Conservation (phyloP, 148 eudicot genomes). For the Rhododendron ovatum region DNA sequence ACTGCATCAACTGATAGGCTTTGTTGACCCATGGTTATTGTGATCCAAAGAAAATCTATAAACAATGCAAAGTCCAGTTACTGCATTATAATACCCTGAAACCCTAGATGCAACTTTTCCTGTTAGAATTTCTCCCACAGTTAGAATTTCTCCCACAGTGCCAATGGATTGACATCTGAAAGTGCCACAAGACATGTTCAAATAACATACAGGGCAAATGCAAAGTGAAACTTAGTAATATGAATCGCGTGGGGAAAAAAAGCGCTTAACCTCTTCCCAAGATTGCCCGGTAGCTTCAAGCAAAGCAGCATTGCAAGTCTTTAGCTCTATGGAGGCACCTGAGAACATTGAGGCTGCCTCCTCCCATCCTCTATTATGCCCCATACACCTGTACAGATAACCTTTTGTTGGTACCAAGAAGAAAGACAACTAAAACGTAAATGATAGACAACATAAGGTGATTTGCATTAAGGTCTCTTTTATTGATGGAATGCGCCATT, state of each 20-base stretch:
- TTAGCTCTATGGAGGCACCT: slow-evolving; percentile 61
- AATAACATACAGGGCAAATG: not conserved
- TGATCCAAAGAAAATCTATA: not conserved
- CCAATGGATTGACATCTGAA: not conserved
- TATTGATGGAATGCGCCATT: not conserved
- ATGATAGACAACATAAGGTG: not conserved
- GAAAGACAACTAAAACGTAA: not conserved
- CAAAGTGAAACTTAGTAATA: not conserved
- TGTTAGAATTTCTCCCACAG: not conserved
- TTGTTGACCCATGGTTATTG: not conserved
- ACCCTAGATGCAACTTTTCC: not conserved
- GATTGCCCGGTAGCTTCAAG: slow-evolving; percentile 78
- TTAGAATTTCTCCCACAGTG: not conserved
- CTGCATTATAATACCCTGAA: not conserved
- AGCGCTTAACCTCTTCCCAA: slow-evolving; percentile 81
- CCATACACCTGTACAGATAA: slow-evolving; percentile 71
- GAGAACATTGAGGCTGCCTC: slow-evolving; percentile 88
- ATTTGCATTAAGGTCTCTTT: not conserved
- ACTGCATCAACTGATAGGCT: not conserved
- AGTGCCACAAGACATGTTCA: not conserved
- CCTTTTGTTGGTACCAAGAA: not conserved
- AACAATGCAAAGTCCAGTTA: not conserved
- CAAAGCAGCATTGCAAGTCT: slow-evolving; percentile 95
- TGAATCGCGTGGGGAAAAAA: not conserved
- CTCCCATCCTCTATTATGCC: slow-evolving; percentile 95